A percentile compares a stretch with the other conserved stretches of the same genome.
phyloP scores from a whole-genome alignment of 352 stramenopile species.

The Phytophthora lateralis region DNA sequence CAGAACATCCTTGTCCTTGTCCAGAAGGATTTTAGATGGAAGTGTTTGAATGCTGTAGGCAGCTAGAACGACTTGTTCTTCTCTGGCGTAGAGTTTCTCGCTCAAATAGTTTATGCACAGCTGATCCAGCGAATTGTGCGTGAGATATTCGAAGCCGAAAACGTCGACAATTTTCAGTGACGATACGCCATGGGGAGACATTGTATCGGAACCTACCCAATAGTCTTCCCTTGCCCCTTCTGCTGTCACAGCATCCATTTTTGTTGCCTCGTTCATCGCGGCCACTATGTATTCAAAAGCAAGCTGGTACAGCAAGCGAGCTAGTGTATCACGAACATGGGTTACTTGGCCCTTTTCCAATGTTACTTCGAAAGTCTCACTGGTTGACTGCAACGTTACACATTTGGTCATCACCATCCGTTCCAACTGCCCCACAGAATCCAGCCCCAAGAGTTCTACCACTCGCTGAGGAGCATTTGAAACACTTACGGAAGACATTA shows the following conservation, averaged over 20 bases:
- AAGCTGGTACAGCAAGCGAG: slow-evolving; percentile 61
- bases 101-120: slow-evolving; percentile 85
- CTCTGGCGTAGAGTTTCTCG: slow-evolving; percentile 69
- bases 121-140: slow-evolving; percentile 73
- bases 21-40: slow-evolving; percentile 2
- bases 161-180: slow-evolving; percentile 69
- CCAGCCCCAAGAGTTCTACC: slow-evolving; percentile 42
- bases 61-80: slow-evolving; percentile 38
- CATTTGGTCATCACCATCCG: slow-evolving; percentile 56
- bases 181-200: slow-evolving; percentile 8
- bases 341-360: slow-evolving; percentile 53
- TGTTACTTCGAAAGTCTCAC: slow-evolving; percentile 58
- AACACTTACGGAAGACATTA: slow-evolving; percentile 28
- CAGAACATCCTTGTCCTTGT: slow-evolving; percentile 32
- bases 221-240: slow-evolving; percentile 2
- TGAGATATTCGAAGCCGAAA: slow-evolving; percentile 80
- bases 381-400: slow-evolving; percentile 50
- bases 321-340: slow-evolving; percentile 60
- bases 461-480: slow-evolving; percentile 27
- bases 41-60: slow-evolving; percentile 7
- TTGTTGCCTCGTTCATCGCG: slow-evolving; percentile 55
- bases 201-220: background rate
- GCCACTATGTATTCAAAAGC: slow-evolving; percentile 53
- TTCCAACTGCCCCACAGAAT: slow-evolving; percentile 33
- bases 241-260: slow-evolving; percentile 13